A percentile compares a stretch with the other conserved stretches of the same genome.
Evolutionary conservation across 306 rosid species (phyloP).

Genomic region (Cucumis melo): DNA sequence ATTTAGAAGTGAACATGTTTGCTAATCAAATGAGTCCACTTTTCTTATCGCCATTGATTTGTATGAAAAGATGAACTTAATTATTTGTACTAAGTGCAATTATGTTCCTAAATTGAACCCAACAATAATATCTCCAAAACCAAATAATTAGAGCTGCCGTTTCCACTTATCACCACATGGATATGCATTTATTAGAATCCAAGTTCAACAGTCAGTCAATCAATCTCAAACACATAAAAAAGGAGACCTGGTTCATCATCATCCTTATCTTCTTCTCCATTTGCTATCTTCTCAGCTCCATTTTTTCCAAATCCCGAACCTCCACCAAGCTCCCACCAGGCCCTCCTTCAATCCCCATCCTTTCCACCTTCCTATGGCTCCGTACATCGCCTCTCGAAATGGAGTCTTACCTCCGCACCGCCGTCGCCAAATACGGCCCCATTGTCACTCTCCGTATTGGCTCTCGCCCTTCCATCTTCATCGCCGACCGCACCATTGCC

Average conservation of each 20-base stretch:
- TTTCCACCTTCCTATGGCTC: neutral
- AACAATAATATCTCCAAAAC: too few relatives aligned
- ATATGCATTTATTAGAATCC: neutral
- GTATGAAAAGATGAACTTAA: too few relatives aligned
- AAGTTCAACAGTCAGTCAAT: too few relatives aligned
- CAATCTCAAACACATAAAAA: neutral
- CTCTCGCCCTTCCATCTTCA: slow-evolving; percentile 4
- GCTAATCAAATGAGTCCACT: too few relatives aligned
- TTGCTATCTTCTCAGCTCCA: neutral
- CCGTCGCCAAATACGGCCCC: slow-evolving; percentile 5
- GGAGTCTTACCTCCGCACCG: neutral
- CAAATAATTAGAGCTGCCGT: too few relatives aligned
- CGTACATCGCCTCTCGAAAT: neutral
- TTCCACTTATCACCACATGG: neutral
- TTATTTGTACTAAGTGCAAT: too few relatives aligned
- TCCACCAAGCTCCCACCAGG: neutral
- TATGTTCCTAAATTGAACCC: too few relatives aligned
- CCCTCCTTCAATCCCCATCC: neutral
- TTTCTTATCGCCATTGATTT: too few relatives aligned
- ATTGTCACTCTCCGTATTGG: neutral
- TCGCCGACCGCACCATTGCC: slow-evolving; percentile 3
- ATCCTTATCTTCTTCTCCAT: neutral
- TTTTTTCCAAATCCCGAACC: neutral
- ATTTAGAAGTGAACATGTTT: too few relatives aligned
- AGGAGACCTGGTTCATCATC: neutral